These are phyloP conservation scores for Microstegium vimineum DNA, from an alignment of 176 grass and related monocot genomes.

Conservation along the genomic window DNA sequence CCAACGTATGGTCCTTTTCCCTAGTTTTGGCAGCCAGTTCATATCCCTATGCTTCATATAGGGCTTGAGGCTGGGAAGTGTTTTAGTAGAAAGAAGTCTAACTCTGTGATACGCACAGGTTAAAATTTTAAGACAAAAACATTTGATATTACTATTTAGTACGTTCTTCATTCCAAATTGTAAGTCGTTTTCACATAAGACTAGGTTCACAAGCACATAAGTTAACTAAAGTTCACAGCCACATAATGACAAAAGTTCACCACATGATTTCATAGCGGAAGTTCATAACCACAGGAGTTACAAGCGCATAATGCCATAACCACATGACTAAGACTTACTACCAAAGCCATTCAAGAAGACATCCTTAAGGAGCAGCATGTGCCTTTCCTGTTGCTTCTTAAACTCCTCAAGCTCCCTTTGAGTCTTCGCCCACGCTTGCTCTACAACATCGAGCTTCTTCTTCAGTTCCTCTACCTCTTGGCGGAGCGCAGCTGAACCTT, in stretches of 20 bases:
- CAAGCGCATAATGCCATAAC: background rate
- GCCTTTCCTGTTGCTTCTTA: background rate
- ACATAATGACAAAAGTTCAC: background rate
- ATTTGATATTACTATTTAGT: background rate
- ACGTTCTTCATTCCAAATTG: background rate
- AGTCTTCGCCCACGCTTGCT: background rate
- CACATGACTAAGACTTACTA: background rate
- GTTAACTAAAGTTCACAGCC: background rate
- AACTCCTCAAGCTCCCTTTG: background rate
- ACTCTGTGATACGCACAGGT: background rate
- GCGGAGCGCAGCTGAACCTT: background rate
- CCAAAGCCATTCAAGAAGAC: background rate
- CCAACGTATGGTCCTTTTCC: background rate
- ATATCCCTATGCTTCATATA: background rate
- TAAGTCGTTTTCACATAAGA: background rate
- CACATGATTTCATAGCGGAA: background rate
- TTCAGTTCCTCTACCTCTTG: background rate
- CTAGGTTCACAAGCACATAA: background rate
- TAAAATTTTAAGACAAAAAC: background rate
- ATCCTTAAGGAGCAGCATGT: background rate
- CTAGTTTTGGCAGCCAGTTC: background rate
- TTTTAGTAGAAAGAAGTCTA: background rate
- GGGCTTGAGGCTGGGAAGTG: background rate
- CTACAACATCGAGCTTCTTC: background rate
- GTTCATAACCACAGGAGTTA: background rate